phyloP scores from a whole-genome alignment of 768 basidiomycete genomes.

The Leccinum truebloodii region DNA sequence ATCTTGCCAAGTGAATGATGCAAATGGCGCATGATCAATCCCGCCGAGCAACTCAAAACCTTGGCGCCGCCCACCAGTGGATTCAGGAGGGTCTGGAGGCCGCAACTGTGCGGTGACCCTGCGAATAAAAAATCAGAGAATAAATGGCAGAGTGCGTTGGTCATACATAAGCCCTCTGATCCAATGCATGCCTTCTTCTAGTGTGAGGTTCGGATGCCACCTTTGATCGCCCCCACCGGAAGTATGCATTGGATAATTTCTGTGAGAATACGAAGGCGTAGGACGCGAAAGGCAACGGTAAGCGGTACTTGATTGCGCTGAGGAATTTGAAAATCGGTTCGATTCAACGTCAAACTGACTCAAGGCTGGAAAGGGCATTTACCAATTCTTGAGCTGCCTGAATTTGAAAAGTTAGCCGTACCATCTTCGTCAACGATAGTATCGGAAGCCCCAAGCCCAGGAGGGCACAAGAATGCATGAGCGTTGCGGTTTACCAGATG shows the following conservation, averaged over 20 bases:
- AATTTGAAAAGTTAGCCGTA: slow-evolving; percentile 1
- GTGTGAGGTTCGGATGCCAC: slow-evolving; percentile 54
- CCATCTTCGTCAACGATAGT: slow-evolving; percentile 1
- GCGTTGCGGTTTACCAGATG: slow-evolving; percentile 68
- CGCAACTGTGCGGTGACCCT: slow-evolving; percentile 68
- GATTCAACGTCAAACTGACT: neutral
- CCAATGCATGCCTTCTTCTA: slow-evolving; percentile 68
- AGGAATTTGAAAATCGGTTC: slow-evolving; percentile 3
- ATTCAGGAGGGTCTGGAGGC: slow-evolving; percentile 43
- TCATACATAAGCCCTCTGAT: slow-evolving; percentile 69
- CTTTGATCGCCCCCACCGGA: slow-evolving; percentile 67
- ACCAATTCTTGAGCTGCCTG: slow-evolving; percentile 12
- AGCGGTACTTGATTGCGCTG: slow-evolving; percentile 10
- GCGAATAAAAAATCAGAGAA: slow-evolving; percentile 7
- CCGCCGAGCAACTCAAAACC: slow-evolving; percentile 51
- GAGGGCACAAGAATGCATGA: slow-evolving; percentile 66
- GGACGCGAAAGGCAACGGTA: slow-evolving; percentile 56
- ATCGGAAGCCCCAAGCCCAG: slow-evolving; percentile 49
- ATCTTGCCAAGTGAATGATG: slow-evolving; percentile 71
- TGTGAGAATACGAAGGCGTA: slow-evolving; percentile 52
- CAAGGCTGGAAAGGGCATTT: neutral
- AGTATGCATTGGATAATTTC: slow-evolving; percentile 73
- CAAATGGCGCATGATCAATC: slow-evolving; percentile 57
- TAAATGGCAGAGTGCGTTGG: neutral
- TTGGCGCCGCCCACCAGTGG: slow-evolving; percentile 40